phyloP scores from a whole-genome alignment of 257 asterid species.

The Buddleja alternifolia region DNA sequence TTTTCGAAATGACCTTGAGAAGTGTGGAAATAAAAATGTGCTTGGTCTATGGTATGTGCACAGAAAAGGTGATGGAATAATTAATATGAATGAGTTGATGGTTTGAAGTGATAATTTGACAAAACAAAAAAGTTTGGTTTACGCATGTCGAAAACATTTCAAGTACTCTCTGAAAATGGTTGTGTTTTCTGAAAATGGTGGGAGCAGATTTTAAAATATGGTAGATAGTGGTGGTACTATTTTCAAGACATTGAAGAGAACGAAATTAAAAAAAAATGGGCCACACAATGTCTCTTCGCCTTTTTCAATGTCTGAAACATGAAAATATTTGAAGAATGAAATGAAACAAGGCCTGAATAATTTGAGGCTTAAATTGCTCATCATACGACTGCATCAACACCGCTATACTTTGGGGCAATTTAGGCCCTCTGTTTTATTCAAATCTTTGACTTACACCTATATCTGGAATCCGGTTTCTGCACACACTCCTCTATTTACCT shows the following conservation, averaged over 20 bases:
- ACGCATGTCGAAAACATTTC: neutral
- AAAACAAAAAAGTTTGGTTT: neutral
- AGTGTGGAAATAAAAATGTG: neutral
- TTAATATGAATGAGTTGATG: neutral
- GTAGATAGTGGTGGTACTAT: too few species aligned
- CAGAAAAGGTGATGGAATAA: neutral
- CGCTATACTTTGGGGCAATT: neutral
- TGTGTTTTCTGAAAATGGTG: neutral
- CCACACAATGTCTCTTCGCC: too few species aligned
- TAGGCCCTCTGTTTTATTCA: neutral
- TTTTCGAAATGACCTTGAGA: too few species aligned
- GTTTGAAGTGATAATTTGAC: too few species aligned
- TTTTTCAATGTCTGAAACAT: neutral
- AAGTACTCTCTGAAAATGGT: neutral
- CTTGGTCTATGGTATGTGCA: neutral
- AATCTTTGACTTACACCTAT: neutral
- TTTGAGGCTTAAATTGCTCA: neutral
- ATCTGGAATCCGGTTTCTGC: neutral
- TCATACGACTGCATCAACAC: too few species aligned
- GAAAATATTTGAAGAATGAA: neutral
- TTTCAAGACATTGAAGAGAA: too few species aligned
- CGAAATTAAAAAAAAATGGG: too few species aligned
- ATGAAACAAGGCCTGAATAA: neutral
- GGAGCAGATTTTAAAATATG: too few species aligned
- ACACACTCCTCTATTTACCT: neutral